Conservation (phyloP, 306 rosid genomes). For the Cercis canadensis region DNA sequence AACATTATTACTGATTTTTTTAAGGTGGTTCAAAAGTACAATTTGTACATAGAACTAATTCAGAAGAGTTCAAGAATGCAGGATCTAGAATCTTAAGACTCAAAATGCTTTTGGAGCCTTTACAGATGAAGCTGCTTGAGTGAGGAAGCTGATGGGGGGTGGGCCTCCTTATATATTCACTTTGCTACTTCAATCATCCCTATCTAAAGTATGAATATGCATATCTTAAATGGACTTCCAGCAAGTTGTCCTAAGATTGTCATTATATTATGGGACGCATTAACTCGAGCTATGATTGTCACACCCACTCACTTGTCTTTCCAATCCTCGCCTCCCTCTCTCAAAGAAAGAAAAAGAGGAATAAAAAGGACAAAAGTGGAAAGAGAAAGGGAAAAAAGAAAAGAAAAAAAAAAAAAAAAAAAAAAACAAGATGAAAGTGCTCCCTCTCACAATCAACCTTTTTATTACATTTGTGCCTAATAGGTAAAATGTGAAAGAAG, state of each 20-base stretch:
- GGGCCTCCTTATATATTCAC: not conserved
- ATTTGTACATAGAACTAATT: not conserved
- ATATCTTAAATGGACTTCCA: conserved; percentile 10
- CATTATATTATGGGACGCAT: conserved; percentile 45
- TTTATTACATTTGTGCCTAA: conserved; percentile 27
- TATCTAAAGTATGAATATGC: conserved; percentile 35
- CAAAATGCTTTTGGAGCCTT: not conserved
- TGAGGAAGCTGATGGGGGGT: not conserved
- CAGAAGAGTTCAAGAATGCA: not conserved
- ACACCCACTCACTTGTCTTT: conserved; percentile 9
- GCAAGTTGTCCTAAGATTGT: conserved; percentile 35
- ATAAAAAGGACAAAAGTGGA: conserved; percentile 14
- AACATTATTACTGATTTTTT: not conserved
- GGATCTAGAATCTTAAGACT: conserved; percentile 4
- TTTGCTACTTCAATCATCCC: conserved; percentile 24
- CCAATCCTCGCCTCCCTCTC: conserved; percentile 25
- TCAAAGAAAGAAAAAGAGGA: conserved; percentile 23
- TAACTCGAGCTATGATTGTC: conserved; percentile 12
- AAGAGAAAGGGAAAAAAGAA: not conserved
- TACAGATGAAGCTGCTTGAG: conserved; percentile 8
- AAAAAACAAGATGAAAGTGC: conserved; percentile 23
- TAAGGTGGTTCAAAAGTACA: not conserved
- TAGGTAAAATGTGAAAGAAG: conserved; percentile 43
- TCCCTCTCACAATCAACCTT: conserved; percentile 28
- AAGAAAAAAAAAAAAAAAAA: too few relatives aligned